A percentile compares a stretch with the other conserved stretches of the same genome.
phyloP scores from a whole-genome alignment of 73 alveolate genomes.

The Symbiodinium pilosum region DNA sequence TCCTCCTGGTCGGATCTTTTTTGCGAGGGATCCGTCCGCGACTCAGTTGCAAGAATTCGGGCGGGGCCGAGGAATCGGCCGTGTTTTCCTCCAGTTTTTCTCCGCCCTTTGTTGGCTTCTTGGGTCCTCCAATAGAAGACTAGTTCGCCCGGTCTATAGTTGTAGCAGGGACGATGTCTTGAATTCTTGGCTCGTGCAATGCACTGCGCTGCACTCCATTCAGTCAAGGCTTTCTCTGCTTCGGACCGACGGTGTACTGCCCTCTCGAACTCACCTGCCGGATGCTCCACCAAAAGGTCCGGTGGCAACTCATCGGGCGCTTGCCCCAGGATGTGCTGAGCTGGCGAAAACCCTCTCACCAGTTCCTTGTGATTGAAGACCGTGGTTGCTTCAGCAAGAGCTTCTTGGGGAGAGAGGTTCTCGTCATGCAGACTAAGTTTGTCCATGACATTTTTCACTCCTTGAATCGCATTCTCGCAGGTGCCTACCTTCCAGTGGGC shows the following conservation, averaged over 20 bases:
- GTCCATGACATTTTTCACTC: neutral
- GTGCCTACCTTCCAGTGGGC: neutral
- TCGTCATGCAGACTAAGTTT: neutral
- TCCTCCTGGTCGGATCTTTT: neutral
- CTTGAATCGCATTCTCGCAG: neutral
- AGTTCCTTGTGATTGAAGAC: neutral
- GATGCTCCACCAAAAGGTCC: neutral
- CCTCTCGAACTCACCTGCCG: neutral
- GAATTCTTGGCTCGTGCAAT: neutral
- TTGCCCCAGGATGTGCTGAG: constrained; percentile 8
- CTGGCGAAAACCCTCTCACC: neutral
- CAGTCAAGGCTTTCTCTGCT: neutral
- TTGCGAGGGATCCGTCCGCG: neutral
- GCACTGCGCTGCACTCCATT: neutral
- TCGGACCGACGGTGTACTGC: neutral
- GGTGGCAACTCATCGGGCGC: neutral
- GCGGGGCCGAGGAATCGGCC: constrained; percentile 31
- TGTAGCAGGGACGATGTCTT: neutral
- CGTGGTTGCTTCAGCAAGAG: neutral
- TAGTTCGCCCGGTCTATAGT: neutral
- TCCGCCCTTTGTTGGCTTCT: neutral
- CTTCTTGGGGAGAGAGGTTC: neutral
- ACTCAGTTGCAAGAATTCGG: constrained; percentile 28
- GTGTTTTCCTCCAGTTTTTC: neutral
- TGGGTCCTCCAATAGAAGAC: constrained; percentile 7